Base-by-base conservation (phyloP, 2,329 filamentous ascomycete genomes). In the Alternaria rosae region DNA sequence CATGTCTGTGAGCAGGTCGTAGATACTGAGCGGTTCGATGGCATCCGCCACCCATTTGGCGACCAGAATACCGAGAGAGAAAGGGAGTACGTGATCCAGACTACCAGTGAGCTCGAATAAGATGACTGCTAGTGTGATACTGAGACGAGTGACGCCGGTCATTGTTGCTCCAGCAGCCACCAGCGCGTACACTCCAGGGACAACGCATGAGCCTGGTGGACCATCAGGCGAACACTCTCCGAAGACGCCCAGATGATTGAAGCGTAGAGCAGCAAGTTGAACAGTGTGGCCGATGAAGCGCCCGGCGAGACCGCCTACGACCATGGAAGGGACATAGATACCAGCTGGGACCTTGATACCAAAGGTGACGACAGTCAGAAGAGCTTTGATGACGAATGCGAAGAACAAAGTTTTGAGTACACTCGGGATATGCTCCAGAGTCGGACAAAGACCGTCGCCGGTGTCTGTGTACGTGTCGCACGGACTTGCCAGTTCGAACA, bases 1-100 rank as follows among this genome's bases (percentile, higher is more conserved):
- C 91, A 99, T 94, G 76, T 95, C 93, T 0, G 94, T 98, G 17
- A 98, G 84, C 11, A 98, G 87, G 76, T 98, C 95, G 77, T 97
- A 98, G 65, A 99, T 97, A 78, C 93, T 97, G 55, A 93, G 86
- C 15, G 94, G 95, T 79, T 99, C 95, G 54, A 99, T 88, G 4
- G 93, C 94, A 80, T 98, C 95, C 0, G 95, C 94, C 0, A 93
- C 97, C 95, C 95, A 99, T 81, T 99, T 99, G n/a, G 94, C 90
- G 26, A 97, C 93, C 5, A 98, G 84, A 32, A 99, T 93, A 0
- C 92, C 91, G 9, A 99, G 83, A 0, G 94, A 97, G 78, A 98
- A 98, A 0, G 95, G 95, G 11, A 99, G 83, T 4, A 99, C 95
- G 72, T 98, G 96, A 77, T 98, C 92, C 51, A 98, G 84, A 76